Conservation (phyloP, 2,329 filamentous ascomycete species). For the Scortechinia acanthostroma region DNA sequence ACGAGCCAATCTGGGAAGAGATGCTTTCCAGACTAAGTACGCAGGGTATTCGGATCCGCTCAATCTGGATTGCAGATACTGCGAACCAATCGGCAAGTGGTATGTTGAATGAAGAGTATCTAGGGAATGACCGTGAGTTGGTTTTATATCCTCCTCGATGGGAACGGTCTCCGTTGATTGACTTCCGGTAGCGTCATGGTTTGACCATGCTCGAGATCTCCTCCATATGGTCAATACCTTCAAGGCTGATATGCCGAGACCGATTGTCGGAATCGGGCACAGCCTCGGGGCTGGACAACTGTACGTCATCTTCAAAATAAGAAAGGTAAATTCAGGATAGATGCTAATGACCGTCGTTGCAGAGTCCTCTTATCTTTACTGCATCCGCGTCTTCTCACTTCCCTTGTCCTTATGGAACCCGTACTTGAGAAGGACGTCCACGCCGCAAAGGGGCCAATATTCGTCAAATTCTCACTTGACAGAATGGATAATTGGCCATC, state of each 20-base stretch:
- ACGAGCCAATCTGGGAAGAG: conserved; percentile 7
- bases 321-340: not conserved
- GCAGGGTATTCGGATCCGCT: conserved; percentile 3
- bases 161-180: not conserved
- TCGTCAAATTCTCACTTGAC: not conserved
- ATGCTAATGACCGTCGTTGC: not conserved
- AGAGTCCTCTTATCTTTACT: not conserved
- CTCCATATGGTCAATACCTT: conserved; percentile 5
- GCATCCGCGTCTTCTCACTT: conserved; percentile 5
- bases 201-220: conserved; percentile 9
- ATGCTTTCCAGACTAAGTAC: not conserved
- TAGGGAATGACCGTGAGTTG: conserved; percentile 3
- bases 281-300: conserved; percentile 11
- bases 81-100: conserved; percentile 6
- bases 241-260: conserved; percentile 8
- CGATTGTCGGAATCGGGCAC: conserved; percentile 9
- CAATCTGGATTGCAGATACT: conserved; percentile 8
- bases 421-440: conserved; percentile 4
- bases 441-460: not conserved
- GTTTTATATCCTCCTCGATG: not conserved
- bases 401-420: conserved; percentile 6
- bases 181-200: conserved; percentile 5
- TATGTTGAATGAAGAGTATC: conserved; percentile 7
- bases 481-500: not conserved
- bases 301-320: not conserved